A percentile compares a stretch with the other conserved stretches of the same genome.
Evolutionary conservation across 2,329 filamentous ascomycete species (phyloP).

Genomic region (Pyricularia sp.): DNA sequence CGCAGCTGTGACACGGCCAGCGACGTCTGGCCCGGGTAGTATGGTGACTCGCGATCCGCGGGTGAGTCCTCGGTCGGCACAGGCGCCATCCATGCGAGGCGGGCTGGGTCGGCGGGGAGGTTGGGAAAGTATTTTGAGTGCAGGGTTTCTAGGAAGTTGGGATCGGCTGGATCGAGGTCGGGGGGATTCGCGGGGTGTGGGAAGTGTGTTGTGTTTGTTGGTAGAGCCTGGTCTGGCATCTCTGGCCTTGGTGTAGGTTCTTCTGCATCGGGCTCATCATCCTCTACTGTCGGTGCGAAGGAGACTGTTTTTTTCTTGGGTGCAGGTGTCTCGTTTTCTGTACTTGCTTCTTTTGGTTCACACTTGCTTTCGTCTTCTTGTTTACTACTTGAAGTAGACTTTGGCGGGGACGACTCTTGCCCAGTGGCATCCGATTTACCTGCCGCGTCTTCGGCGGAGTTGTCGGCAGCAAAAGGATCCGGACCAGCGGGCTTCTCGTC

Average conservation of each 20-base stretch:
- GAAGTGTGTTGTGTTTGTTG: constrained; percentile 45
- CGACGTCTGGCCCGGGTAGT: constrained; percentile 66
- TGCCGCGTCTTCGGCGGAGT: constrained; percentile 13
- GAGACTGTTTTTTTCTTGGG: constrained; percentile 21
- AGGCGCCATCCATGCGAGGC: constrained; percentile 84
- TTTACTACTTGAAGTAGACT: constrained; percentile 4
- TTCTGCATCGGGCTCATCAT: background rate
- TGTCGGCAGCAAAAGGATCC: constrained; percentile 27
- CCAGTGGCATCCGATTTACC: constrained; percentile 11
- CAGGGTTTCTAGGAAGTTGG: constrained; percentile 73
- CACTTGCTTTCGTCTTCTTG: background rate
- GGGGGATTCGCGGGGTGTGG: constrained; percentile 45
- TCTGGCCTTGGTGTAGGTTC: background rate
- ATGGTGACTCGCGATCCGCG: constrained; percentile 63
- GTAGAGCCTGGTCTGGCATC: background rate
- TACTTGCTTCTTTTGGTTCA: constrained; percentile 9
- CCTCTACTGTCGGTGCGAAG: constrained; percentile 9
- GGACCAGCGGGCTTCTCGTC: constrained; percentile 42
- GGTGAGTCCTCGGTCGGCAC: constrained; percentile 53
- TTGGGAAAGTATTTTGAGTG: constrained; percentile 91
- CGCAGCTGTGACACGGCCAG: constrained; percentile 71
- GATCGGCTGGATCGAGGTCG: constrained; percentile 74
- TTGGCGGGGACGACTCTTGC: constrained; percentile 7
- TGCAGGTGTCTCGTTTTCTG: constrained; percentile 6
- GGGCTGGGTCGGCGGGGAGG: constrained; percentile 73